Percentiles rank a stretch among this genome's conserved stretches.
Evolutionary conservation across 2,329 filamentous ascomycete genomes (phyloP).

Genomic region (Rutstroemia sp.): DNA sequence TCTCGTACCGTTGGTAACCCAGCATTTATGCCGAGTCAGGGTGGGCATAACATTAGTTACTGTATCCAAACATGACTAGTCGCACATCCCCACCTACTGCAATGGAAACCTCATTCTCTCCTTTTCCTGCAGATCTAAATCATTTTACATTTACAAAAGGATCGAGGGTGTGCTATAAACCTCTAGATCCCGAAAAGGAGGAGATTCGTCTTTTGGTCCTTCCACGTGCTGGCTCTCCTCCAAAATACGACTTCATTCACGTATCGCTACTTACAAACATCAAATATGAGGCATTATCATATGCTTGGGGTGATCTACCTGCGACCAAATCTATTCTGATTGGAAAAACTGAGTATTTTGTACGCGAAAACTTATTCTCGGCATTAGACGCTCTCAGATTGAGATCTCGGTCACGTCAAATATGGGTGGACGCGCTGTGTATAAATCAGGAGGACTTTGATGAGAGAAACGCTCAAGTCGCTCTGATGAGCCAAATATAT

Average conservation of each 20-base stretch:
- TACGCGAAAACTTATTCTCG: conserved; percentile 4
- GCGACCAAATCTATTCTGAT: neutral
- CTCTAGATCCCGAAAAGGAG: neutral
- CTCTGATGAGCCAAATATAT: conserved; percentile 7
- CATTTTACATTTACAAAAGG: neutral
- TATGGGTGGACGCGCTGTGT: conserved; percentile 8
- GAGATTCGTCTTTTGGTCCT: conserved; percentile 2
- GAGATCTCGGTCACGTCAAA: neutral
- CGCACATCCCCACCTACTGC: neutral
- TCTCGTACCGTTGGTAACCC: too few relatives aligned
- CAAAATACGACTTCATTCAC: conserved; percentile 6
- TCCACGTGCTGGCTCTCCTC: neutral
- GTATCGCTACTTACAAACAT: conserved; percentile 3
- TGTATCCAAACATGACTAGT: neutral
- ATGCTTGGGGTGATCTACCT: conserved; percentile 7
- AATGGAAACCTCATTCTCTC: neutral
- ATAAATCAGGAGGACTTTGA: conserved; percentile 8
- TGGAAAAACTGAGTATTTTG: neutral
- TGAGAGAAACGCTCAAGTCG: conserved; percentile 6
- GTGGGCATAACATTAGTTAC: too few relatives aligned
- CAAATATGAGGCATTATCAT: conserved; percentile 11
- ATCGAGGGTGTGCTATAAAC: neutral
- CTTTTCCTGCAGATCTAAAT: neutral
- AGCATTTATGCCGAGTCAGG: neutral
- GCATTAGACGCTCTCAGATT: neutral